Conservation (phyloP, 2,329 filamentous ascomycete genomes). For the Colletotrichum filicis region DNA sequence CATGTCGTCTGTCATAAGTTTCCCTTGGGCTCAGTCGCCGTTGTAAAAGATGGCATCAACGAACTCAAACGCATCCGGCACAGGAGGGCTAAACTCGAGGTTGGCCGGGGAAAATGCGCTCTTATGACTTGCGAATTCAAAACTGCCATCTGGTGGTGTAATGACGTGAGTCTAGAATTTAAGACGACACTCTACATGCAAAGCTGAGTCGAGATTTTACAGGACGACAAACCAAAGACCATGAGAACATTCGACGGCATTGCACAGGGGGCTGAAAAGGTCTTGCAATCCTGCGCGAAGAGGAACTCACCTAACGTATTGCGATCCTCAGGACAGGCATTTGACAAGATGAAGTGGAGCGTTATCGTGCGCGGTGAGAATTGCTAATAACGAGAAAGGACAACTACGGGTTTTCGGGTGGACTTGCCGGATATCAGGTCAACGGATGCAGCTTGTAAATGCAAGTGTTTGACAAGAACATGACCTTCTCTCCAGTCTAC, state of each 20-base stretch:
- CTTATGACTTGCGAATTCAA: slow-evolving; percentile 38
- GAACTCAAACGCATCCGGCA: background rate
- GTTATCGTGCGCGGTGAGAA: background rate
- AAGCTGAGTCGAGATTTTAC: background rate
- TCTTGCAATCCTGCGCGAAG: background rate
- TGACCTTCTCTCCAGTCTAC: background rate
- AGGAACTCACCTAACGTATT: background rate
- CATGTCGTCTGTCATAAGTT: background rate
- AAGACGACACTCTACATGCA: no score
- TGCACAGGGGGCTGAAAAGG: slow-evolving; percentile 14
- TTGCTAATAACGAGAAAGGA: background rate
- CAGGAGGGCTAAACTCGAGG: slow-evolving; percentile 22
- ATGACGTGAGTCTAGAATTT: slow-evolving; percentile 34
- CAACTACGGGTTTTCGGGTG: background rate
- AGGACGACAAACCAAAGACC: background rate
- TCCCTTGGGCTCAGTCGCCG: background rate
- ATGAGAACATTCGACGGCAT: slow-evolving; percentile 4
- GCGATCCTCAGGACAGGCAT: background rate
- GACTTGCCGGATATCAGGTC: background rate
- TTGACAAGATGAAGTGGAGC: background rate
- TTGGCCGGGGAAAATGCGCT: slow-evolving; percentile 35
- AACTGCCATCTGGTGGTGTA: slow-evolving; percentile 40
- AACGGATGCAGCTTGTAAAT: background rate
- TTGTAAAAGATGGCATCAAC: slow-evolving; percentile 17
- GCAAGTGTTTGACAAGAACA: no score